Evolutionary conservation across 805 yeast genomes (phyloP), one percentile per base, ranked within the genome.

Genomic region (Saturnispora gosingensis): DNA sequence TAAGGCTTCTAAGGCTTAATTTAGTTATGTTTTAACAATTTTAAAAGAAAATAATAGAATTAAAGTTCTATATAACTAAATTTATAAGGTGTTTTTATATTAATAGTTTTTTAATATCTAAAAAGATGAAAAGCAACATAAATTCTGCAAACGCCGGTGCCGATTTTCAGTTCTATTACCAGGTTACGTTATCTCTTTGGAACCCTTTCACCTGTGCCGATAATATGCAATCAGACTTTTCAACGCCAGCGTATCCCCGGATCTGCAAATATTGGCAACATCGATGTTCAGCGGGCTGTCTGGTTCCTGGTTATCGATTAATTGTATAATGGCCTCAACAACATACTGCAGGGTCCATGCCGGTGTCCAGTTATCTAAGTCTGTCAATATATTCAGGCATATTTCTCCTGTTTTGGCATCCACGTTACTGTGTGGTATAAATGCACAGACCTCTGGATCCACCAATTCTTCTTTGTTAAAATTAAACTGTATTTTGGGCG

Each of bases 1-100:
- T 72, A 91, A 91, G 86, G 85, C 89, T 71, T 89, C 82, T 67
- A 85, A 88, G 79, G 91, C 49, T 46, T 46, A 39, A 48, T 20
- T 48, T 28, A 43, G 22, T 35, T 42, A 39, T 18, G 18, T 30
- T 47, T 27, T 46, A 46, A 34, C 45, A 11, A 38, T 24, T 32
- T 48, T 47, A 32, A 39, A 27, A 36, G 44, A 32, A 43, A 22
- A 46, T 49, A 43, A 32, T 18, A 15, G 18, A 36, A 38, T 48
- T 32, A 39, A 35, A 40, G 22, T 30, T 30, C 34, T 30, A 36
- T 40, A 16, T 18, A 25, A 18, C 16, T 30, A 10, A 18, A 18
- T 44, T 18, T 30, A 28, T 20, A 28, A 44, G 35, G 30, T 25
- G 35, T 16, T 35, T 20, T 18, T 38, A 38, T 38, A 38, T 38